phyloP scores from a whole-genome alignment of 768 basidiomycete genomes.

The Tricholoma saponaceum region DNA sequence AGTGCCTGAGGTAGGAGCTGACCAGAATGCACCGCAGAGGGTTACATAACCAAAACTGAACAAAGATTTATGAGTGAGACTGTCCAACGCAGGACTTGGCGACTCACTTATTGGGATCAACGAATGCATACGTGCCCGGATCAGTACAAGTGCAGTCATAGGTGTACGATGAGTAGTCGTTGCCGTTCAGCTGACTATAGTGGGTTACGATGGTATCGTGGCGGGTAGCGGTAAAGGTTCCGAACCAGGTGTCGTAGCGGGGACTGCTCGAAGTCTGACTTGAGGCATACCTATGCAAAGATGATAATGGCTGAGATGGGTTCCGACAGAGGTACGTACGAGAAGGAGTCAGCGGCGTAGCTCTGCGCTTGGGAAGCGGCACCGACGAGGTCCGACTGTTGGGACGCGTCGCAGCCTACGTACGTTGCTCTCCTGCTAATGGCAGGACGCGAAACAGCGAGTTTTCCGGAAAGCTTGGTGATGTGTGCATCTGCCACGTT shows the following conservation, averaged over 20 bases:
- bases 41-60: slow-evolving; percentile 35
- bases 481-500: slow-evolving; percentile 27
- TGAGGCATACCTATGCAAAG: slow-evolving; percentile 25
- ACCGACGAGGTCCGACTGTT: slow-evolving; percentile 27
- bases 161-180: slow-evolving; percentile 26
- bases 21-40: slow-evolving; percentile 51
- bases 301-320: neutral
- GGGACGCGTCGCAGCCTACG: slow-evolving; percentile 34
- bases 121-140: slow-evolving; percentile 32
- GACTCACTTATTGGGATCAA: slow-evolving; percentile 26
- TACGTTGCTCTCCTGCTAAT: slow-evolving; percentile 33
- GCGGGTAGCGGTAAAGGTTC: slow-evolving; percentile 32
- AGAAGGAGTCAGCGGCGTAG: slow-evolving; percentile 36
- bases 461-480: slow-evolving; percentile 33
- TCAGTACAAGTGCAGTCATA: slow-evolving; percentile 38
- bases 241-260: slow-evolving; percentile 52
- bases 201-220: slow-evolving; percentile 35
- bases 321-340: slow-evolving; percentile 18
- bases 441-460: slow-evolving; percentile 27
- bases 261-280: slow-evolving; percentile 28
- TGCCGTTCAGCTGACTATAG: slow-evolving; percentile 31
- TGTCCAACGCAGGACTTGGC: slow-evolving; percentile 4
- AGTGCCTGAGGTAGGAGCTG: slow-evolving; percentile 40
- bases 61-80: neutral
- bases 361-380: slow-evolving; percentile 38